phyloP scores from a whole-genome alignment of 768 basidiomycete species.

The Wakefieldia striispora region DNA sequence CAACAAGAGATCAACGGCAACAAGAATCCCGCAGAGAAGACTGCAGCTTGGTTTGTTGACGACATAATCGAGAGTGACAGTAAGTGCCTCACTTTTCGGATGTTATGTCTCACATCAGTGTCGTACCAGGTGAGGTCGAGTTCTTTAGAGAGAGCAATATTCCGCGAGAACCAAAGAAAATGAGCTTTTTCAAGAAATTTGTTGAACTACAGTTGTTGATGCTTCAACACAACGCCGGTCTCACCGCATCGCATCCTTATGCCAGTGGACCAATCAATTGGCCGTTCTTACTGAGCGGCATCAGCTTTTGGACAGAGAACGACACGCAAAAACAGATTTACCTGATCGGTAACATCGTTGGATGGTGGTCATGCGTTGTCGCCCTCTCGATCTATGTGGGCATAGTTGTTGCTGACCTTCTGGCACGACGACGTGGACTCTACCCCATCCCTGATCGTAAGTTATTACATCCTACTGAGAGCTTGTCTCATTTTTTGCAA shows the following conservation, averaged over 20 bases:
- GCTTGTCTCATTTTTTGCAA: conserved; percentile 1
- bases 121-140: conserved; percentile 54
- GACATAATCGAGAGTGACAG: conserved; percentile 73
- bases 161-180: conserved; percentile 70
- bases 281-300: conserved; percentile 95
- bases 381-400: conserved; percentile 87
- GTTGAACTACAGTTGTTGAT: conserved; percentile 90
- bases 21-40: conserved; percentile 82
- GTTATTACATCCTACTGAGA: conserved; percentile 31
- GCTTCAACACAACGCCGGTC: conserved; percentile 98
- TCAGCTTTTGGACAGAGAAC: conserved; percentile 97
- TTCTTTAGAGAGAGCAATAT: conserved; percentile 46
- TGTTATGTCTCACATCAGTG: conserved; percentile 6
- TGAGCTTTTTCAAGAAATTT: conserved; percentile 96
- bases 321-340: conserved; percentile 91
- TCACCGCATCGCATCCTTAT: conserved; percentile 97
- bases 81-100: conserved; percentile 36
- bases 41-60: conserved; percentile 87
- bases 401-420: conserved; percentile 82
- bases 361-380: conserved; percentile 93
- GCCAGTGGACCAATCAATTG: conserved; percentile 95
- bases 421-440: conserved; percentile 82
- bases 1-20: conserved; percentile 99
- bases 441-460: conserved; percentile 85
- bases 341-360: conserved; percentile 88